Evolutionary conservation across 441 rosid genomes (phyloP).

Genomic region (Brassica balearica): DNA sequence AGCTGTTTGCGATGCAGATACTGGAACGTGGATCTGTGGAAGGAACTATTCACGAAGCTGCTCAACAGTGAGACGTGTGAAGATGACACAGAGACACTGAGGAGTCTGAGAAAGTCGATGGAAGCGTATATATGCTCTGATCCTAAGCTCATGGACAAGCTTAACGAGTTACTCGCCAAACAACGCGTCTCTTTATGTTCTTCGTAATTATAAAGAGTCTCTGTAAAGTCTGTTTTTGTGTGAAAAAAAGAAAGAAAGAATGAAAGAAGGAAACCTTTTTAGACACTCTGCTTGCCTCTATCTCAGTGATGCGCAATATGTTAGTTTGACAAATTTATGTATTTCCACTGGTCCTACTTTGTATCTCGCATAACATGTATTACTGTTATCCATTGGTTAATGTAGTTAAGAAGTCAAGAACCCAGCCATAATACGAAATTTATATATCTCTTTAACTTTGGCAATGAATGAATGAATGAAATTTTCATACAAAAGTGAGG

Average conservation of each 20-base stretch:
- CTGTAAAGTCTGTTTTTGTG: conserved; percentile 28
- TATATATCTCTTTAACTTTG: background rate
- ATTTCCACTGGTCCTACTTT: background rate
- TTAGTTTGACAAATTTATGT: conserved; percentile 11
- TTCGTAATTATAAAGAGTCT: conserved; percentile 42
- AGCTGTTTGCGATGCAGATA: conserved; percentile 54
- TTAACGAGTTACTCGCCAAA: conserved; percentile 68
- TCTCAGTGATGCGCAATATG: background rate
- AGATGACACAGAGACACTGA: conserved; percentile 56
- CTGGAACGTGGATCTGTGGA: conserved; percentile 86
- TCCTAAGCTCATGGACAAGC: conserved; percentile 63
- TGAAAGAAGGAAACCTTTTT: conserved; percentile 15
- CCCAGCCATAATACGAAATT: background rate
- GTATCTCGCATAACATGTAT: background rate
- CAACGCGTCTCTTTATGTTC: conserved; percentile 74
- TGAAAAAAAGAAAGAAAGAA: background rate
- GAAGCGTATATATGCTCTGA: conserved; percentile 62
- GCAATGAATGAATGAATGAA: background rate
- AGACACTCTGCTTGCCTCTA: conserved; percentile 20
- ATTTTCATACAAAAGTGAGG: background rate
- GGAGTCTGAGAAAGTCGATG: conserved; percentile 64
- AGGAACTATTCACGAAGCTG: conserved; percentile 68
- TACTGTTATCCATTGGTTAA: background rate
- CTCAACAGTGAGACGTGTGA: conserved; percentile 56
- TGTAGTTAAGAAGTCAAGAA: background rate